A percentile compares a stretch with the other conserved stretches of the same genome.
These are phyloP conservation scores for Stropharia rugosoannulata DNA, from an alignment of 768 basidiomycete genomes.

Conservation along the genomic window DNA sequence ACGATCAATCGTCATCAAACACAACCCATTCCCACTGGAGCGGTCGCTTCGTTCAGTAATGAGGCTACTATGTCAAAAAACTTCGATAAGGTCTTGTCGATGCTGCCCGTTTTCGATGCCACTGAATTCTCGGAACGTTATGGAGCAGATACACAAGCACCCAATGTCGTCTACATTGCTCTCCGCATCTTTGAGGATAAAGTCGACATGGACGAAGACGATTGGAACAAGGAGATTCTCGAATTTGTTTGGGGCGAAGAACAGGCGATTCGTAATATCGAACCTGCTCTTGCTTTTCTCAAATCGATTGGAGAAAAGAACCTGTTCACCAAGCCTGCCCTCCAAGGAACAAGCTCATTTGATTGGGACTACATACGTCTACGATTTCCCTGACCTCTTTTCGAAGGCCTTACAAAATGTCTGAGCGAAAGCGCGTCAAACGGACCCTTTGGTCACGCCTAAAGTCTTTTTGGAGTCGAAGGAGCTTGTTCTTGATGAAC, in stretches of 20 bases:
- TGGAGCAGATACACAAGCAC: conserved; percentile 69
- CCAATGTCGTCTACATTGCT: conserved; percentile 93
- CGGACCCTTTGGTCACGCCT: conserved; percentile 69
- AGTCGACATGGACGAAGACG: conserved; percentile 74
- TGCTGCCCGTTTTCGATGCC: conserved; percentile 73
- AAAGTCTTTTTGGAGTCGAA: conserved; percentile 78
- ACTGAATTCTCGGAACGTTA: conserved; percentile 75
- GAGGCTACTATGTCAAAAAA: conserved; percentile 65
- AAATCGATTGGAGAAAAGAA: conserved; percentile 98
- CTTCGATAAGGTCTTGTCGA: conserved; percentile 69
- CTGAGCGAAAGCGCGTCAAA: conserved; percentile 74
- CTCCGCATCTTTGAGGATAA: conserved; percentile 83
- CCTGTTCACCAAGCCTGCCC: conserved; percentile 92
- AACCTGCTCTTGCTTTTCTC: conserved; percentile 95
- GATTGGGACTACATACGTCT: conserved; percentile 97
- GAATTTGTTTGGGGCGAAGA: conserved; percentile 89
- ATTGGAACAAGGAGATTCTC: conserved; percentile 72
- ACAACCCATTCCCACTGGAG: conserved; percentile 88
- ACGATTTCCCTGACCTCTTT: conserved; percentile 99
- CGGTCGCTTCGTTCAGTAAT: conserved; percentile 88
- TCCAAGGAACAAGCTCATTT: conserved; percentile 97
- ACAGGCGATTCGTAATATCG: conserved; percentile 95
- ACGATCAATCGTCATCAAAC: conserved; percentile 84
- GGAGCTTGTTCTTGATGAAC: conserved; percentile 93
- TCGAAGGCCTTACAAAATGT: conserved; percentile 93